Evolutionary conservation across 1,284 basidiomycete genomes (phyloP).

Genomic region (Mrakiaceae sp.): DNA sequence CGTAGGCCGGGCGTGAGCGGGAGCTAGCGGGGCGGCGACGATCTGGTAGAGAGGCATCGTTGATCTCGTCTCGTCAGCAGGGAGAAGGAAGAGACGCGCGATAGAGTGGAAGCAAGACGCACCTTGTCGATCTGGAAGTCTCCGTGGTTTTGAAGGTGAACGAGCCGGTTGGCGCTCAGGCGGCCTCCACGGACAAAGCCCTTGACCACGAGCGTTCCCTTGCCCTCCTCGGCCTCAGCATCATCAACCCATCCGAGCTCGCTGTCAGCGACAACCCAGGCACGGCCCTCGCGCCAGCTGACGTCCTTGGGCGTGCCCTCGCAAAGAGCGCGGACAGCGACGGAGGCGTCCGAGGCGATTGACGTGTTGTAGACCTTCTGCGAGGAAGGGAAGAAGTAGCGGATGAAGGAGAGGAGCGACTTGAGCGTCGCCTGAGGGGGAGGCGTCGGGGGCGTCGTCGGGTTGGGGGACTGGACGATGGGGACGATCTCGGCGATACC

Average conservation of each 20-base stretch:
- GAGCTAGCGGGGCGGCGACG: slow-evolving; percentile 44
- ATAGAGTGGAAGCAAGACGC: slow-evolving; percentile 22
- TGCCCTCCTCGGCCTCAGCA: slow-evolving; percentile 20
- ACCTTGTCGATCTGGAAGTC: slow-evolving; percentile 80
- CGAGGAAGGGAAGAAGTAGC: slow-evolving; percentile 88
- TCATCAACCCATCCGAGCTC: slow-evolving; percentile 22
- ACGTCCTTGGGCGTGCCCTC: slow-evolving; percentile 66
- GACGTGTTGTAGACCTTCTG: slow-evolving; percentile 41
- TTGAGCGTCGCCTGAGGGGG: slow-evolving; percentile 49
- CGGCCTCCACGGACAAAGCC: slow-evolving; percentile 72
- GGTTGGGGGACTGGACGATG: slow-evolving; percentile 43
- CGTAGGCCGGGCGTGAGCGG: slow-evolving; percentile 26
- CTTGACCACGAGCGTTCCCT: slow-evolving; percentile 54
- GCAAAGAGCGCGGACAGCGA: slow-evolving; percentile 59
- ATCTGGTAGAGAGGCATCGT: neutral
- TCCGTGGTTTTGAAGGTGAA: slow-evolving; percentile 80
- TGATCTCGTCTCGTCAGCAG: slow-evolving; percentile 10
- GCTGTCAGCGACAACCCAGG: slow-evolving; percentile 67
- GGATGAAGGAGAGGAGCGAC: slow-evolving; percentile 80
- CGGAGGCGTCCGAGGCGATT: slow-evolving; percentile 52
- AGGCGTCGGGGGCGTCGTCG: slow-evolving; percentile 45
- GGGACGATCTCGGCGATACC: slow-evolving; percentile 53
- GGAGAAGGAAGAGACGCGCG: slow-evolving; percentile 11
- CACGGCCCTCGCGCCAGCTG: slow-evolving; percentile 68
- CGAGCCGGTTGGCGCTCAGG: slow-evolving; percentile 71